phyloP scores from a whole-genome alignment of 371 early-diverging fungal species.

The Phascolomyces articulosus region DNA sequence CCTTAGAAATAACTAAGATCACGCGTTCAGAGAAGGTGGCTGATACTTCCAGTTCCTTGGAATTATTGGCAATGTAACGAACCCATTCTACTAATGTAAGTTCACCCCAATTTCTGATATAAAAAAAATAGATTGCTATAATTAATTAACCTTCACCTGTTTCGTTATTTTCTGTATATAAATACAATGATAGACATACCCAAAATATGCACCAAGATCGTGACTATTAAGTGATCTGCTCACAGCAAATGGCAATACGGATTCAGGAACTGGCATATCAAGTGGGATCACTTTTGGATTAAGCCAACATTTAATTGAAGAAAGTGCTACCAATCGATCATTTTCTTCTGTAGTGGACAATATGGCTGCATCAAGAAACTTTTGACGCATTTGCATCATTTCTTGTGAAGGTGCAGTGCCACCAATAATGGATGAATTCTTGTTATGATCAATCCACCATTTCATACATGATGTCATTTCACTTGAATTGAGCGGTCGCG shows the following conservation, averaged over 20 bases:
- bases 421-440: not conserved
- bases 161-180: too few species aligned
- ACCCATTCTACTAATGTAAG: slow-evolving; percentile 70
- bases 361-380: slow-evolving; percentile 38
- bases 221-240: slow-evolving; percentile 59
- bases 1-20: slow-evolving; percentile 57
- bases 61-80: slow-evolving; percentile 44
- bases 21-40: slow-evolving; percentile 71
- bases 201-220: slow-evolving; percentile 61
- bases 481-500: slow-evolving; percentile 47
- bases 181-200: too few species aligned
- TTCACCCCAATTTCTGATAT: slow-evolving; percentile 53
- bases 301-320: slow-evolving; percentile 51
- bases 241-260: slow-evolving; percentile 66
- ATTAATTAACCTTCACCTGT: too few species aligned
- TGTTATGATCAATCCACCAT: slow-evolving; percentile 74
- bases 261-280: slow-evolving; percentile 65
- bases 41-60: slow-evolving; percentile 51
- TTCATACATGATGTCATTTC: slow-evolving; percentile 75
- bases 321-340: slow-evolving; percentile 45
- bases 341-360: slow-evolving; percentile 42
- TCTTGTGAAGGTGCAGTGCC: not conserved
- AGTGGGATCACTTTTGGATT: slow-evolving; percentile 66
- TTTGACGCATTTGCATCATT: slow-evolving; percentile 4
- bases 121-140: too few species aligned